Evolutionary conservation across 768 basidiomycete species (phyloP), one percentile per base, ranked within the genome.

Genomic region (Hygrocybe coccinea): DNA sequence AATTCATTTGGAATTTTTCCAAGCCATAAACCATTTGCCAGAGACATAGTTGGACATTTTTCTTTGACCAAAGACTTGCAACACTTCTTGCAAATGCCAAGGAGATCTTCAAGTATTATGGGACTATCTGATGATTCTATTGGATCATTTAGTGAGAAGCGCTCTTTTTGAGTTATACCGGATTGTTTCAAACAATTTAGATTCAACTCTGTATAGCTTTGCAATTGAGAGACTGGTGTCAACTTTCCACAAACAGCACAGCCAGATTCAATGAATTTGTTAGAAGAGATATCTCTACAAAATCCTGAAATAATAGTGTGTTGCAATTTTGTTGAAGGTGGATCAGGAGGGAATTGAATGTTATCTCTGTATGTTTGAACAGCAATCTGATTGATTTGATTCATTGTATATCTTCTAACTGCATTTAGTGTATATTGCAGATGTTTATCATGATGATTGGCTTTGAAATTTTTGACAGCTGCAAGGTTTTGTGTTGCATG

Each of bases 1-100:
- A 77, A 49, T 11, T 60, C 63, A 6, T 35, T 8, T 2, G 71
- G 74, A 1, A 74, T 64, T 2, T 65, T 46, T 0, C 75, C 74
- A 0, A 77, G 8, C 73, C 73, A 29, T 29, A 29, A 29, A 29
- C 29, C 29, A 29, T 29, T 29, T 29, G 29, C 29, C 29, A 29
- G 29, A 76, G 29, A 29, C 8, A 8, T 29, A 29, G 29, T 8
- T 4, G 29, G 29, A 8, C 29, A 8, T 29, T 29, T 37, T 1
- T 69, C 67, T 60, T 71, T 74, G 0, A 71, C 71, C 4, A 76
- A 48, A 0, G 71, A 60, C 46, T 59, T 35, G 1, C 49, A 36
- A 2, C 72, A 71, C 2, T 63, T 52, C 25, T 52, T 62, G 4
- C 56, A 29, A 29, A 29, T 29, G 29, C 29, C 29, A 29, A 4